These are phyloP conservation scores for Neurospora sp. DNA, from an alignment of 2,329 filamentous ascomycete genomes.

Conservation along the genomic window DNA sequence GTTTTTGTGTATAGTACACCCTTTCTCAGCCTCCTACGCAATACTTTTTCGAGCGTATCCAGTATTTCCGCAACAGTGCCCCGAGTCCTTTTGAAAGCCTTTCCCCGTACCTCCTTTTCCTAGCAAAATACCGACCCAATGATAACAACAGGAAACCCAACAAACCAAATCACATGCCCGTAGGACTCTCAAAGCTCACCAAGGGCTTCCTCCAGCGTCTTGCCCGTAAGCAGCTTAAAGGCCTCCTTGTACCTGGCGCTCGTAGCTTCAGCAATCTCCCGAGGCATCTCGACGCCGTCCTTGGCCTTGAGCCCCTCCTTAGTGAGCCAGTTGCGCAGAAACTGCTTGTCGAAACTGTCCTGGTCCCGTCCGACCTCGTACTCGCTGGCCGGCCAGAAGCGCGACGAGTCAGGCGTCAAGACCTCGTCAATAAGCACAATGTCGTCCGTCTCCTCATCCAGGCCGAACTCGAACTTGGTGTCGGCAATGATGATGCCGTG, in stretches of 20 bases:
- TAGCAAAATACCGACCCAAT: background rate
- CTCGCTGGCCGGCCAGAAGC: constrained; percentile 73
- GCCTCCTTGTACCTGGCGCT: constrained; percentile 66
- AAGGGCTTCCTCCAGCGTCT: constrained; percentile 30
- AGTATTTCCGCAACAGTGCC: background rate
- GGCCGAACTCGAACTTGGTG: constrained; percentile 54
- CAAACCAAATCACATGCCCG: background rate
- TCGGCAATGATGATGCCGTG: constrained; percentile 66
- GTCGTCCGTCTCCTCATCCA: constrained; percentile 54
- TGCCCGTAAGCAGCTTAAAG: constrained; percentile 58
- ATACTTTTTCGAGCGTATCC: background rate
- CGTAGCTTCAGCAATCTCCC: constrained; percentile 61
- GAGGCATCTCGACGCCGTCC: constrained; percentile 61
- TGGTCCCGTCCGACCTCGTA: constrained; percentile 68
- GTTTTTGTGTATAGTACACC: background rate
- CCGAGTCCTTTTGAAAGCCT: background rate
- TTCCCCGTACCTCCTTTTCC: background rate
- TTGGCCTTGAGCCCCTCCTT: constrained; percentile 64
- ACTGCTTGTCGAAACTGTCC: constrained; percentile 79
- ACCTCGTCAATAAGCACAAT: constrained; percentile 78
- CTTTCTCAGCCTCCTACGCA: background rate
- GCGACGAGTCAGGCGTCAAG: constrained; percentile 70
- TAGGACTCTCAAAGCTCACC: constrained; percentile 8
- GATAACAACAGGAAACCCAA: background rate
- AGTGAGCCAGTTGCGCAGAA: constrained; percentile 73